Base-by-base conservation (phyloP, 2,329 filamentous ascomycete genomes). In the Juglanconis juglandina region DNA sequence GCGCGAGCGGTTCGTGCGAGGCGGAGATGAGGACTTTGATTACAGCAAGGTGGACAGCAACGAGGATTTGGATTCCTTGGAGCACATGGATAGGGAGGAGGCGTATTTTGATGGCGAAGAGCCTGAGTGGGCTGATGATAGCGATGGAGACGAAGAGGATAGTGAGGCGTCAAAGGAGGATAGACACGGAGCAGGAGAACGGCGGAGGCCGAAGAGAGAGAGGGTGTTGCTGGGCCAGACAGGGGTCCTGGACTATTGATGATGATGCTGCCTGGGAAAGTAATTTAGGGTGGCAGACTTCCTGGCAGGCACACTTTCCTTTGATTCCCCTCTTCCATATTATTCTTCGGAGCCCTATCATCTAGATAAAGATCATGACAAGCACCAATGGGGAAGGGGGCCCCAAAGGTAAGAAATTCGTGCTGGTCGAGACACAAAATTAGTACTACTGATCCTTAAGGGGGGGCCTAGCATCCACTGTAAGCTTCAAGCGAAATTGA, bases 101-200 rank as follows among this genome's bases (percentile, higher is more conserved):
- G 81, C 81, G 24, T 96, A 90, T 78, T 93, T 96, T 69, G 90
- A 92, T 30, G 86, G 87, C 5, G 89, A 96, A 77, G 87, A 90
- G 66, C 88, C 89, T 0, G 80, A 80, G 52, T 91, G 88, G 83
- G 77, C 82, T 35, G 77, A 78, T 44, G 80, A 78, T 54, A 76
- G 74, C 6, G 70, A 47, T 6, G 56, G 17, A 1, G 58, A 47
- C 32, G 55, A 44, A 13, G 62, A 56, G 33, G 65, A 78, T 2
- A 73, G 71, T 11, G 71, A 71, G 6, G 11, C 3, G 17, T 3
- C 17, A 9, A 69, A 56, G 30, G 69, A 68, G 3, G 70, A 71
- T 44, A 61, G 56, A 17, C 64, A 67, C 11, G 66, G 63, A 33
- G 59, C 61, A 6, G 66, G 63, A 51, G 56, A 51, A 53, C 37